phyloP scores from a whole-genome alignment of 2,329 filamentous ascomycete genomes.

The Dactylellina cionopaga region DNA sequence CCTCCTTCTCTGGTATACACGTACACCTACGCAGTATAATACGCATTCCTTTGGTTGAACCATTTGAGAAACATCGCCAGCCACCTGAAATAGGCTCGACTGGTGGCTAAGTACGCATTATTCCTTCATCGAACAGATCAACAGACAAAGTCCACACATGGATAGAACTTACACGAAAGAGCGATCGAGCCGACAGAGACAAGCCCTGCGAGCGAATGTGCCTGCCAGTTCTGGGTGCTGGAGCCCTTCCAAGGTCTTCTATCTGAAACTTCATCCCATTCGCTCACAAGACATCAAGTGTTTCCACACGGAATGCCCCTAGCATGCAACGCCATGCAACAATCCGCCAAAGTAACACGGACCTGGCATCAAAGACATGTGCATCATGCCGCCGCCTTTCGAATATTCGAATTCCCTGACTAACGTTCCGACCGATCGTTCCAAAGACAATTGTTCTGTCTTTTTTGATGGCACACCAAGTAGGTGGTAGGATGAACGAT shows the following conservation, averaged over 20 bases:
- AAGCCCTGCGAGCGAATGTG: not conserved
- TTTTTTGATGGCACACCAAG: constrained; percentile 1
- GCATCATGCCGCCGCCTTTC: not conserved
- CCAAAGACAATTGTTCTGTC: not conserved
- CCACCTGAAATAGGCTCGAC: no score
- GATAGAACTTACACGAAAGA: not conserved
- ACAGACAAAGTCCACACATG: not conserved
- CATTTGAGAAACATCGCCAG: no score
- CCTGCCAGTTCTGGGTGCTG: not conserved
- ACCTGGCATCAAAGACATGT: not conserved
- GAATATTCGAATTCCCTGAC: not conserved
- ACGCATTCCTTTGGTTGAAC: no score
- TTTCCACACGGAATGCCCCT: constrained; percentile 37
- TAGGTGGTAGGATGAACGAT: no score
- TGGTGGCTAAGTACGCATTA: no score
- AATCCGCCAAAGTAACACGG: constrained; percentile 19
- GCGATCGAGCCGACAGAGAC: not conserved
- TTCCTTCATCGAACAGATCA: no score
- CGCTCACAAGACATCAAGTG: constrained; percentile 48
- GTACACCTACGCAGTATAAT: no score
- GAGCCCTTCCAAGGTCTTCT: constrained; percentile 36
- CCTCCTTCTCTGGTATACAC: no score
- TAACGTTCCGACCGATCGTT: not conserved
- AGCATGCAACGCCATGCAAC: constrained; percentile 17
- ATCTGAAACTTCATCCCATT: constrained; percentile 44